A percentile compares a stretch with the other conserved stretches of the same genome.
Evolutionary conservation across 2,329 filamentous ascomycete species (phyloP).

Genomic region (Penicillium sp.): DNA sequence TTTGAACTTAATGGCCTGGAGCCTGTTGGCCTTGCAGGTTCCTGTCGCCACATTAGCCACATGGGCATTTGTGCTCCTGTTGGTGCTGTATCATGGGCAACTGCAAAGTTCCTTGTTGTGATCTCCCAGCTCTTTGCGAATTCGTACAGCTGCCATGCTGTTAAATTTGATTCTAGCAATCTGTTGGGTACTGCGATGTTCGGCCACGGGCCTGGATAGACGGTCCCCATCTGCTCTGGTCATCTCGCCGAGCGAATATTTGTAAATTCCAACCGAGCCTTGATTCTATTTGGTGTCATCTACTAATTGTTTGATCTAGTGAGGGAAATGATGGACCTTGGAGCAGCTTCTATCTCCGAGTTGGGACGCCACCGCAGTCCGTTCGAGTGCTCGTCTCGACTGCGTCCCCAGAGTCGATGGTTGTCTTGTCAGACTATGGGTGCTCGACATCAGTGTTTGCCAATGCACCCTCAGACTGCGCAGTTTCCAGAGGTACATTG

Average conservation of each 20-base stretch:
- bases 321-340: conserved; percentile 72
- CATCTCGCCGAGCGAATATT: conserved; percentile 26
- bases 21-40: neutral
- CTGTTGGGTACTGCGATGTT: conserved; percentile 9
- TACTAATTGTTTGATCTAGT: conserved; percentile 46
- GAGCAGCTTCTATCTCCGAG: conserved; percentile 70
- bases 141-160: neutral
- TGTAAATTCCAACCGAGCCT: conserved; percentile 9
- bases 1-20: conserved; percentile 1
- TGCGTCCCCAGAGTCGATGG: conserved; percentile 73
- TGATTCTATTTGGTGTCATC: neutral
- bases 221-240: conserved; percentile 23
- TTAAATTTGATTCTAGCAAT: neutral
- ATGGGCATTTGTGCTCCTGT: neutral
- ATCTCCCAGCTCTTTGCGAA: conserved; percentile 1
- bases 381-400: conserved; percentile 69
- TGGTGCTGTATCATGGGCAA: neutral
- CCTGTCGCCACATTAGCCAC: conserved; percentile 12
- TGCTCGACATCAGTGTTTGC: conserved; percentile 54
- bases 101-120: neutral
- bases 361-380: conserved; percentile 60
- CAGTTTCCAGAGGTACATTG: conserved; percentile 22
- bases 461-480: conserved; percentile 36
- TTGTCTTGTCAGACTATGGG: conserved; percentile 66
- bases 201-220: conserved; percentile 2